Percentiles rank a stretch among this genome's conserved stretches.
These are phyloP conservation scores for Aristolochia contorta DNA, from an alignment of 164 flowering plant species.

Conservation along the genomic window DNA sequence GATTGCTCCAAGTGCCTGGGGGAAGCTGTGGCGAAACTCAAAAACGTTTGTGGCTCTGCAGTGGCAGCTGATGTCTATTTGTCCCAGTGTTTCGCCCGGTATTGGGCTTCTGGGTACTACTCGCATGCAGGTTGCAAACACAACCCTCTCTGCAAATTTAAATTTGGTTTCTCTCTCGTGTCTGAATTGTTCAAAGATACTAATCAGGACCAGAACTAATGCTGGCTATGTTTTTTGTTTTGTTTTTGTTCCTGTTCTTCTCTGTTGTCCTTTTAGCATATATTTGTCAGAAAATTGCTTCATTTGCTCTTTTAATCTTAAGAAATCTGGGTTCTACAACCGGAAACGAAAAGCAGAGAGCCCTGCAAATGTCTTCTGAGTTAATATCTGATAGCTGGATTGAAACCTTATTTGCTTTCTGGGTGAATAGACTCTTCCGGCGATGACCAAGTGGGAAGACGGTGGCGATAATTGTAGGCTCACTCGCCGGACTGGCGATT, in stretches of 20 bases:
- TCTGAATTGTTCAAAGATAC: too few species aligned
- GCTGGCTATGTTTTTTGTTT: too few species aligned
- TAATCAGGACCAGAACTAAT: too few species aligned
- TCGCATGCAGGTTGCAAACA: slow-evolving; percentile 29
- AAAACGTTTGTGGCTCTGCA: slow-evolving; percentile 65
- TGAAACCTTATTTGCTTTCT: slow-evolving; percentile 5
- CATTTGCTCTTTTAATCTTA: too few species aligned
- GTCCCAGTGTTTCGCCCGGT: slow-evolving; percentile 76
- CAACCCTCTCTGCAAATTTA: too few species aligned
- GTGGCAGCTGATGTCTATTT: slow-evolving; percentile 71
- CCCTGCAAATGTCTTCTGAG: background rate
- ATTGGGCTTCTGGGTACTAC: slow-evolving; percentile 85
- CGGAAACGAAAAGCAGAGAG: too few species aligned
- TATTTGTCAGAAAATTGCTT: too few species aligned
- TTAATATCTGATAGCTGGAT: background rate
- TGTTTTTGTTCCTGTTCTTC: too few species aligned
- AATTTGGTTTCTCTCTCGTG: too few species aligned
- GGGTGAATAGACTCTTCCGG: slow-evolving; percentile 33
- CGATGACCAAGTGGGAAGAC: slow-evolving; percentile 64
- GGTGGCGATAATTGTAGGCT: slow-evolving; percentile 77
- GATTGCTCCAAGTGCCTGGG: slow-evolving; percentile 64
- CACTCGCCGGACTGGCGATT: slow-evolving; percentile 56
- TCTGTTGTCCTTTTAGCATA: too few species aligned
- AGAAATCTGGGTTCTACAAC: too few species aligned
- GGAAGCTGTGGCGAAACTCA: slow-evolving; percentile 54